Evolutionary conservation across 192 early-diverging fungal genomes (phyloP).

Genomic region (Coemansia sp.): DNA sequence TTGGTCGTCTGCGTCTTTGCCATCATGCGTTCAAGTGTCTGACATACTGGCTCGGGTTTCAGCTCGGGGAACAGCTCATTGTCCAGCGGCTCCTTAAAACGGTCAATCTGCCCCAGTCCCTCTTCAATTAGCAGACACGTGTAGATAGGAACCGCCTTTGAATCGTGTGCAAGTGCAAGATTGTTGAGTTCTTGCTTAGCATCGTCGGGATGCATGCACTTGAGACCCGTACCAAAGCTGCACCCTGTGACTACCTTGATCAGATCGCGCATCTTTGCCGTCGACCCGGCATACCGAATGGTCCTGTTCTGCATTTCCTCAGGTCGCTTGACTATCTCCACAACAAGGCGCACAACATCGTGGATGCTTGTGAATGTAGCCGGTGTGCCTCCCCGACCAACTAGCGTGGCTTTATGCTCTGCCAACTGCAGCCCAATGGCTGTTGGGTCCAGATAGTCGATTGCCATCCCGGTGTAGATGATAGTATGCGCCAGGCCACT

Average conservation of each 20-base stretch:
- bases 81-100: constrained; percentile 31
- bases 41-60: constrained; percentile 20
- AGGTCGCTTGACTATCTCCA: constrained; percentile 31
- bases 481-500: constrained; percentile 33
- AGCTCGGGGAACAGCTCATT: constrained; percentile 41
- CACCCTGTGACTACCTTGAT: constrained; percentile 38
- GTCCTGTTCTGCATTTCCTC: constrained; percentile 38
- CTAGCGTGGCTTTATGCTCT: constrained; percentile 30
- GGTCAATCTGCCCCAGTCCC: constrained; percentile 44
- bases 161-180: constrained; percentile 30
- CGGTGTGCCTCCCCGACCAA: constrained; percentile 42
- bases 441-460: constrained; percentile 45
- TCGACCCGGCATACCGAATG: constrained; percentile 37
- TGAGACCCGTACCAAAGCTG: constrained; percentile 33
- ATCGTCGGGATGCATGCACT: constrained; percentile 34
- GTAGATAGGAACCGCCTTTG: constrained; percentile 38
- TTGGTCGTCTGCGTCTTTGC: not conserved
- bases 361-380: constrained; percentile 26
- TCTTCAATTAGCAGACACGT: constrained; percentile 43
- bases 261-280: constrained; percentile 39
- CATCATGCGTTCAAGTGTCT: constrained; percentile 28
- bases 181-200: constrained; percentile 33
- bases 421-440: constrained; percentile 28
- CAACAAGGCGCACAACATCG: constrained; percentile 24
- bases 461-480: constrained; percentile 45